phyloP scores from a whole-genome alignment of 768 basidiomycete species.

The Royoungia palumana region DNA sequence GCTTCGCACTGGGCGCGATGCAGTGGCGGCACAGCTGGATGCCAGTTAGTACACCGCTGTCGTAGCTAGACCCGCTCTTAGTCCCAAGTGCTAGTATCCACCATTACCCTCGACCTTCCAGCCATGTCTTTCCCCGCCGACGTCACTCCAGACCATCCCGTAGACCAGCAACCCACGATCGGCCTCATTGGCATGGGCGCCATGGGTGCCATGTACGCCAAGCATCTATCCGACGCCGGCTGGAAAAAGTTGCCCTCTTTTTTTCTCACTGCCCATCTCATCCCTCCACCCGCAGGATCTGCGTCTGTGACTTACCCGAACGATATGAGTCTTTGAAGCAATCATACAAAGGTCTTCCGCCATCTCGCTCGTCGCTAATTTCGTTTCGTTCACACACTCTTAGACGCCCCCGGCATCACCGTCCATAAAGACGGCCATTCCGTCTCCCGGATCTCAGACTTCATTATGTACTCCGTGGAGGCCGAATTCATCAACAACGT shows the following conservation, averaged over 20 bases:
- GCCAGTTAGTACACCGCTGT: no score
- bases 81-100: no score
- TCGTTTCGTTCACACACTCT: constrained; percentile 12
- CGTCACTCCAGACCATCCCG: constrained; percentile 33
- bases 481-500: constrained; percentile 82
- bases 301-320: constrained; percentile 82
- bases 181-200: constrained; percentile 97
- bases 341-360: constrained; percentile 54
- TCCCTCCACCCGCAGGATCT: constrained; percentile 51
- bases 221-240: constrained; percentile 69
- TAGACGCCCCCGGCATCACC: constrained; percentile 58
- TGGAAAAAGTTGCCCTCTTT: constrained; percentile 65
- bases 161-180: constrained; percentile 65
- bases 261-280: background rate
- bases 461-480: constrained; percentile 94
- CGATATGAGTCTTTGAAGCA: constrained; percentile 61
- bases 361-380: background rate
- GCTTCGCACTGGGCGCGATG: no score
- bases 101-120: background rate
- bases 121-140: constrained; percentile 22
- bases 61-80: no score
- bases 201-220: constrained; percentile 95
- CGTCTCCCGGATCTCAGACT: constrained; percentile 87
- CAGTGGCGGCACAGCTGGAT: no score
- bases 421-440: constrained; percentile 79